Conservation (phyloP, 306 rosid genomes). For the Calophaca sinica region DNA sequence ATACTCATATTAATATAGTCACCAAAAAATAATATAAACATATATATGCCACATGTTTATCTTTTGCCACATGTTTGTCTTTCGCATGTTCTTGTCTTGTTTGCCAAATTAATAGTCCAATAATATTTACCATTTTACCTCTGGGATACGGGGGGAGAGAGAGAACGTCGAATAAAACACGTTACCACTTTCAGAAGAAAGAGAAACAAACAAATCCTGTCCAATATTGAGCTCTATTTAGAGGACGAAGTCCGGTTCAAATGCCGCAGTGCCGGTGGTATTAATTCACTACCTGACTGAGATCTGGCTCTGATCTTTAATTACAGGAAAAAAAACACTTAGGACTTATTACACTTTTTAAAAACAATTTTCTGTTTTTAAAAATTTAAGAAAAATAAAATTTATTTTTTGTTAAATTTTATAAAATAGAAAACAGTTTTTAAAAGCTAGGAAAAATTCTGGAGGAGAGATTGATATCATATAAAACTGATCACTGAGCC, state of each 20-base stretch:
- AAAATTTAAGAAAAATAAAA: too few species aligned
- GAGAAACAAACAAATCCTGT: constrained; percentile 29
- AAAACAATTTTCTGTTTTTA: too few species aligned
- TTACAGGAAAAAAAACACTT: too few species aligned
- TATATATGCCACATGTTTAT: constrained; percentile 1
- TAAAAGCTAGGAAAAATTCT: too few species aligned
- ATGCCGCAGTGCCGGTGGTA: too few species aligned
- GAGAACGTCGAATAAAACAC: background rate
- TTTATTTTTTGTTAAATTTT: too few species aligned
- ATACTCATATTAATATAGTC: too few species aligned
- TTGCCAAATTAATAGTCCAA: constrained; percentile 29
- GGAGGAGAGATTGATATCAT: background rate
- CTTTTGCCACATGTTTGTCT: constrained; percentile 40
- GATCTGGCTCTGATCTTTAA: background rate
- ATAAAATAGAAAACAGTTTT: too few species aligned
- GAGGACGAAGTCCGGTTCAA: background rate
- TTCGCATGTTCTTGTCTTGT: constrained; percentile 50
- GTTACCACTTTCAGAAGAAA: constrained; percentile 27
- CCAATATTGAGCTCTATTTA: background rate
- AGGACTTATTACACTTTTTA: too few species aligned
- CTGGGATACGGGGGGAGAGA: background rate
- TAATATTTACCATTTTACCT: too few species aligned
- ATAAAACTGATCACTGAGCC: constrained; percentile 7
- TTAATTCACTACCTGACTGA: too few species aligned
- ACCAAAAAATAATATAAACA: too few species aligned